phyloP scores from a whole-genome alignment of 2,329 filamentous ascomycete genomes.

The Trichoderma atroviride region DNA sequence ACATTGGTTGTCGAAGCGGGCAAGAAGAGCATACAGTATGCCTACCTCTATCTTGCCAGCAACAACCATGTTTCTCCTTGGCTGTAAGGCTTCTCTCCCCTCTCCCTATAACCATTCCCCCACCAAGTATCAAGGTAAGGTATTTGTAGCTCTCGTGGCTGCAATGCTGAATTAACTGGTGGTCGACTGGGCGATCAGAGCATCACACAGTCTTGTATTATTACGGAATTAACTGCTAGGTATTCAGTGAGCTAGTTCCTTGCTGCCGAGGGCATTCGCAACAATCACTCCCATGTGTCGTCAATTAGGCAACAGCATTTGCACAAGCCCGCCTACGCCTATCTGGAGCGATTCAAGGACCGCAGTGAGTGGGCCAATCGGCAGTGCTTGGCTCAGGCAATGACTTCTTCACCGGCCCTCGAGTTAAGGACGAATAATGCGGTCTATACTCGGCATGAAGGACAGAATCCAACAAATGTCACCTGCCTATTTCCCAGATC shows the following conservation, averaged over 20 bases:
- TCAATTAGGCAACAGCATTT: neutral
- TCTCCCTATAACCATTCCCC: constrained; percentile 11
- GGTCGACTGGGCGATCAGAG: constrained; percentile 2
- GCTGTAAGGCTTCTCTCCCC: neutral
- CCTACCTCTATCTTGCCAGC: neutral
- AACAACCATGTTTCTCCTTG: constrained; percentile 2
- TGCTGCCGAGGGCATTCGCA: neutral
- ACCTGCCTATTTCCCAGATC: constrained; percentile 29
- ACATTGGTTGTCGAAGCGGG: neutral
- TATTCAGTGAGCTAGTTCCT: neutral
- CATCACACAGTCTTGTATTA: constrained; percentile 14
- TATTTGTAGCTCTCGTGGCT: neutral
- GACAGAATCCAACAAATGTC: constrained; percentile 4
- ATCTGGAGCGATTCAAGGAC: neutral
- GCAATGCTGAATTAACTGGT: constrained; percentile 10
- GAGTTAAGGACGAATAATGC: constrained; percentile 13
- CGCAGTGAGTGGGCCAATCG: constrained; percentile 4
- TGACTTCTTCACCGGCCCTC: constrained; percentile 15
- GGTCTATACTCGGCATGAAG: constrained; percentile 5
- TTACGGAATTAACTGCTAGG: neutral
- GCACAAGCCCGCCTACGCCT: neutral
- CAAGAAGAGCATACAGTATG: constrained; percentile 3
- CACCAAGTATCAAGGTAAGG: constrained; percentile 5
- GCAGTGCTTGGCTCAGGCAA: constrained; percentile 11
- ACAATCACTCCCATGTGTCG: neutral